These are phyloP conservation scores for Plicaturopsis crispa DNA, from an alignment of 768 basidiomycete genomes.

Conservation along the genomic window DNA sequence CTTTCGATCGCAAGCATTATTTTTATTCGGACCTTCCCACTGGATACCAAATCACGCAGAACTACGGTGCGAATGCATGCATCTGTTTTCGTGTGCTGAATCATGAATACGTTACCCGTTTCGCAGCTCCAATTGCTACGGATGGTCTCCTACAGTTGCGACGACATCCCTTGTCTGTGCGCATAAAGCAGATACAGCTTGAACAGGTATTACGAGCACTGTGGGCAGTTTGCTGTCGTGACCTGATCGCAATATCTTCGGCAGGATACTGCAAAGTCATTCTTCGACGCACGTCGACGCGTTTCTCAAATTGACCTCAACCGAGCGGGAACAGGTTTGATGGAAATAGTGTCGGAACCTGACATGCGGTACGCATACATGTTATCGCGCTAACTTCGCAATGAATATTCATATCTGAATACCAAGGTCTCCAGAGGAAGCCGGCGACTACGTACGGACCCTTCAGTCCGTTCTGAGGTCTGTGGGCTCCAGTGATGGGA, in stretches of 20 bases:
- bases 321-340: slow-evolving; percentile 79
- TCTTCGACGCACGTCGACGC: slow-evolving; percentile 40
- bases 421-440: slow-evolving; percentile 78
- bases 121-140: slow-evolving; percentile 69
- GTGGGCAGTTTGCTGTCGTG: slow-evolving; percentile 2
- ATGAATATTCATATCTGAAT: neutral
- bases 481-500: slow-evolving; percentile 86
- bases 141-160: slow-evolving; percentile 51
- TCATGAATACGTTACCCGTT: slow-evolving; percentile 1
- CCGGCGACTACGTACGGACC: slow-evolving; percentile 75
- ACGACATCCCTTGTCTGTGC: slow-evolving; percentile 37
- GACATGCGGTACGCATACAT: slow-evolving; percentile 55
- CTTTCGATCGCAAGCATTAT: slow-evolving; percentile 97
- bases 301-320: slow-evolving; percentile 77
- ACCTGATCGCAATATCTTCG: neutral
- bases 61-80: slow-evolving; percentile 55
- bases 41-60: slow-evolving; percentile 97
- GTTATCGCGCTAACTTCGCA: neutral
- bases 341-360: slow-evolving; percentile 95
- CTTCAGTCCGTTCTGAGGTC: slow-evolving; percentile 77
- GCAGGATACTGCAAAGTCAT: slow-evolving; percentile 90
- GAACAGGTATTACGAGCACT: slow-evolving; percentile 68
- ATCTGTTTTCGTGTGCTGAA: neutral
- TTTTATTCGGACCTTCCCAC: slow-evolving; percentile 93
- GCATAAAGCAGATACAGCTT: slow-evolving; percentile 90